Evolutionary conservation across 768 basidiomycete species (phyloP), one percentile per base, ranked within the genome.

Genomic region (Suillus lakei): DNA sequence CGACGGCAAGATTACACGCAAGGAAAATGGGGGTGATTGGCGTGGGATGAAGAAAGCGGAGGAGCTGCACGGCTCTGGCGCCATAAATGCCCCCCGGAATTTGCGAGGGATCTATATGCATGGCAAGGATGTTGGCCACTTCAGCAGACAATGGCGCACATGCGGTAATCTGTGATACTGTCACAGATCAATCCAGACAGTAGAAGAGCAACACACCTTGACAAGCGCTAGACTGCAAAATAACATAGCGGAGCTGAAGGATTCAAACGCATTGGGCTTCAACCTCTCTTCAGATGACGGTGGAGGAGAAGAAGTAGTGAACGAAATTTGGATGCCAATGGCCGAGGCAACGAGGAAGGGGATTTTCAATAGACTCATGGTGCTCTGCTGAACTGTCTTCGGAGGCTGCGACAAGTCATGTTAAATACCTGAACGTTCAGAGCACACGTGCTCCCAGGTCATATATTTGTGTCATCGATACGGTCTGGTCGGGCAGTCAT

Each of bases 301-400:
- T 54, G 71, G 66, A 3, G 65, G 21, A 38, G 50, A 74, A 2
- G 73, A 74, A 18, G 73, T 55, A 44, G 50, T 70, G 36, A 70
- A 76, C 9, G 73, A 66, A 41, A 65, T 16, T 28, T 76, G 74
- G 64, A 74, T 72, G 51, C 74, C 69, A 67, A 69, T 72, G 8
- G 72, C n/a, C 15, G 73, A 72, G 2, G 70, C 62, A 28, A 72
- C 34, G 38, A 74, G 73, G 26, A 74, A 66, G 23, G 69, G 34
- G n/a, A 62, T 21, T 39, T 74, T 74, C 61, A 61, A 44, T 44
- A 70, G 32, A 7, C 66, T 62, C 71, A 74, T 76, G 56, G 16
- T 60, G 46, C 23, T 23, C 46, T 18, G 23, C 1, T 13, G 23
- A 3, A 3, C 23, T 50, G 48, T 15, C 48, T 15, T 46, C 26